These are phyloP conservation scores for Pseudopyrenochaeta lycopersici DNA, from an alignment of 2,329 filamentous ascomycete genomes.

Conservation along the genomic window DNA sequence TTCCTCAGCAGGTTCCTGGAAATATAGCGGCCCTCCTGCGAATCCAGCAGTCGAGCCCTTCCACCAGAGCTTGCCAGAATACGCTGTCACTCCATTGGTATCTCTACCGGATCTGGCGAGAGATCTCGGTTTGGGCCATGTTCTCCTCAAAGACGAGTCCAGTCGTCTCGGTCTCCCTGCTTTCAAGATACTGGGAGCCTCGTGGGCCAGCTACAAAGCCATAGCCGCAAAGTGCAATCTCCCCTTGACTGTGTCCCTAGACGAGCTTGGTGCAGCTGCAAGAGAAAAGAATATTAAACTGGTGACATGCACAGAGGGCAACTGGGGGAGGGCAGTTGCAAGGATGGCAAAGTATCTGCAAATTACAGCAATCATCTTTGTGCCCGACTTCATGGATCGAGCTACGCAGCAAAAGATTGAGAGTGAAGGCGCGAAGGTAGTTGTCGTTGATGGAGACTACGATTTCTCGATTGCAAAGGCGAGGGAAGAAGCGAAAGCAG, in stretches of 20 bases:
- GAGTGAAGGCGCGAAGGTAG: slow-evolving; percentile 69
- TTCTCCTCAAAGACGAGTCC: slow-evolving; percentile 77
- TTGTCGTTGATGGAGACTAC: slow-evolving; percentile 67
- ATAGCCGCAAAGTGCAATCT: slow-evolving; percentile 58
- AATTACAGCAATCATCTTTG: slow-evolving; percentile 67
- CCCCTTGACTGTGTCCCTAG: slow-evolving; percentile 53
- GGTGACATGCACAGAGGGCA: slow-evolving; percentile 76
- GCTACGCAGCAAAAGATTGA: slow-evolving; percentile 65
- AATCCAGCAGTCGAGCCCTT: slow-evolving; percentile 53
- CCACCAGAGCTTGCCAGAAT: slow-evolving; percentile 67
- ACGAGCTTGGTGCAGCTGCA: slow-evolving; percentile 52
- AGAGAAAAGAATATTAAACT: slow-evolving; percentile 52
- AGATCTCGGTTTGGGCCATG: slow-evolving; percentile 60
- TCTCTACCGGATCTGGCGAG: slow-evolving; percentile 63
- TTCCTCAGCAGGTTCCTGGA: slow-evolving; percentile 33
- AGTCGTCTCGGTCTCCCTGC: slow-evolving; percentile 73
- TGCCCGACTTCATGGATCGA: slow-evolving; percentile 67
- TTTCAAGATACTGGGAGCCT: slow-evolving; percentile 84
- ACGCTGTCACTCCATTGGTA: slow-evolving; percentile 64
- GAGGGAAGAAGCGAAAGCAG: slow-evolving; percentile 51
- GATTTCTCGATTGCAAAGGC: slow-evolving; percentile 68
- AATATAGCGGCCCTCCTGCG: slow-evolving; percentile 15
- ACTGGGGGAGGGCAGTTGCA: slow-evolving; percentile 78
- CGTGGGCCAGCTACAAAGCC: slow-evolving; percentile 73
- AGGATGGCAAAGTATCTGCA: slow-evolving; percentile 70